phyloP scores from a whole-genome alignment of 208 protist genomes.

The Herpetomonas samuelpessoai region DNA sequence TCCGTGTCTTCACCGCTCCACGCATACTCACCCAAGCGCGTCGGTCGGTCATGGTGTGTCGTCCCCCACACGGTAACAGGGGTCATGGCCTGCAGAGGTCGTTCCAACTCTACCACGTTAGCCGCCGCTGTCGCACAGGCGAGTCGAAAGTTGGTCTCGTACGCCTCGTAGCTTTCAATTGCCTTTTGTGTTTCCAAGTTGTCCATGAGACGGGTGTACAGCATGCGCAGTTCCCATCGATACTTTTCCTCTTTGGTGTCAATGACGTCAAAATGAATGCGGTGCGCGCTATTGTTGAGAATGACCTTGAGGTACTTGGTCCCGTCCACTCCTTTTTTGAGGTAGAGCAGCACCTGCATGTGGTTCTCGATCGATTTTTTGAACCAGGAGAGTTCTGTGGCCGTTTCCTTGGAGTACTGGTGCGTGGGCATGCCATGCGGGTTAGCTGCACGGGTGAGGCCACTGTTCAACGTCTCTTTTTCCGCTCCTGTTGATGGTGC shows the following conservation, averaged over 20 bases:
- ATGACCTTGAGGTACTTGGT: conserved; percentile 71
- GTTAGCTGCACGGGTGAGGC: not conserved
- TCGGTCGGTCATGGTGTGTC: conserved; percentile 3
- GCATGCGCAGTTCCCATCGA: conserved; percentile 62
- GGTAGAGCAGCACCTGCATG: conserved; percentile 70
- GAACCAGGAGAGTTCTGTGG: conserved; percentile 42
- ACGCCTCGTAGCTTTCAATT: conserved; percentile 59
- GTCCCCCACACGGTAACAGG: conserved; percentile 25
- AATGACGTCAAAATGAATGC: conserved; percentile 63
- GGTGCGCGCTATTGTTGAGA: conserved; percentile 46
- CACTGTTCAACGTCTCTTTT: not conserved
- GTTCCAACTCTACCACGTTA: conserved; percentile 37
- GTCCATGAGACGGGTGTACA: conserved; percentile 64
- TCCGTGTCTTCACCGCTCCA: not conserved
- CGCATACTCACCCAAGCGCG: not conserved
- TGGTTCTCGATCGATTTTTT: conserved; percentile 48
- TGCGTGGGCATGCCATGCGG: not conserved
- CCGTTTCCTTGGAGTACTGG: conserved; percentile 20
- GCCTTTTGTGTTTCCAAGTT: conserved; percentile 63
- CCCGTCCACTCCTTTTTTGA: conserved; percentile 36
- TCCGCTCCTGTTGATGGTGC: not conserved
- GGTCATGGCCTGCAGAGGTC: conserved; percentile 30
- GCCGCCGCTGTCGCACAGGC: conserved; percentile 35
- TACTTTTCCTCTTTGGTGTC: conserved; percentile 54
- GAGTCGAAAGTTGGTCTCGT: conserved; percentile 37